A percentile compares a stretch with the other conserved stretches of the same genome.
These are phyloP conservation scores for Neospora caninum DNA, from an alignment of 169 alveolate species.

Conservation along the genomic window DNA sequence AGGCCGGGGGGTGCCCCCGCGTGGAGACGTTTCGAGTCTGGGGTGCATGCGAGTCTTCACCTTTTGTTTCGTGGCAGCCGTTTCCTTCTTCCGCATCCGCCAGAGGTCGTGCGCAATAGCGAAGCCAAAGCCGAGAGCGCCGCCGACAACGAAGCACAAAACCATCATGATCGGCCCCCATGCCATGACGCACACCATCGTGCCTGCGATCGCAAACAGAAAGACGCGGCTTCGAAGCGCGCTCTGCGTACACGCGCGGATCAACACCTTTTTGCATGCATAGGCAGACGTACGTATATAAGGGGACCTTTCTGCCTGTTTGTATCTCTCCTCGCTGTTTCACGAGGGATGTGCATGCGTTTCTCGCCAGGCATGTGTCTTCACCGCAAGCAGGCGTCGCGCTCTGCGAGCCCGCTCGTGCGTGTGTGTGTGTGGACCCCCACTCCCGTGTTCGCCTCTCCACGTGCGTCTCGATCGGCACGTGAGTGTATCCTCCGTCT, in stretches of 20 bases:
- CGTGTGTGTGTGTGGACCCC: too few species aligned
- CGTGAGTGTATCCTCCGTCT: too few species aligned
- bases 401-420: too few species aligned
- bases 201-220: conserved; percentile 19
- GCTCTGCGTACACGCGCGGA: not conserved
- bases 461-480: too few species aligned
- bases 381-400: too few species aligned
- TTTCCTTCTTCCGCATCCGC: conserved; percentile 55
- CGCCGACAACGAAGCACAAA: conserved; percentile 47
- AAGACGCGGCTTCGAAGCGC: not conserved
- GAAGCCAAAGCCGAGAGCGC: conserved; percentile 59
- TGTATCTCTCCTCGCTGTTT: too few species aligned
- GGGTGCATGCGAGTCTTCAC: not conserved
- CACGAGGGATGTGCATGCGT: too few species aligned
- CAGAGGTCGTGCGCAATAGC: conserved; percentile 66
- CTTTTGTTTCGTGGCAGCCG: conserved; percentile 66
- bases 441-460: too few species aligned
- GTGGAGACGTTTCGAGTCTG: too few species aligned
- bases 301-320: too few species aligned
- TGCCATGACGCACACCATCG: conserved; percentile 55
- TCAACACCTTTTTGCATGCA: not conserved
- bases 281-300: not conserved
- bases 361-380: not conserved
- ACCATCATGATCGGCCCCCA: conserved; percentile 70
- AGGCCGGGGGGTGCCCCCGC: too few species aligned